A percentile compares a stretch with the other conserved stretches of the same genome.
phyloP scores from a whole-genome alignment of 106 monocot species.

The Dioscorea dumetorum region DNA sequence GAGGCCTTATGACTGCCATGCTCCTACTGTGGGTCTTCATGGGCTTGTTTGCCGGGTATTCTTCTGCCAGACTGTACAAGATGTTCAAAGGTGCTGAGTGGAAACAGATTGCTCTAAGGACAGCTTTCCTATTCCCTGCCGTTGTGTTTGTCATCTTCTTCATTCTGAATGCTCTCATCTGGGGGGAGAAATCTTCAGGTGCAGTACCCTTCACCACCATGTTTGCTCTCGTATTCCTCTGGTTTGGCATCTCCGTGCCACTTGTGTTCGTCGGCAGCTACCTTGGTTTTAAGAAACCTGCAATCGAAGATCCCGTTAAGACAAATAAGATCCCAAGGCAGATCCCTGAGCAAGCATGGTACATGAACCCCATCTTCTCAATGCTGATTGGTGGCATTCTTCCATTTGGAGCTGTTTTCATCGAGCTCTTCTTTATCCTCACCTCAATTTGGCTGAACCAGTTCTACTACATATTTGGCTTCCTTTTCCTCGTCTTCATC shows the following conservation, averaged over 20 bases:
- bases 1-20: constrained; percentile 44
- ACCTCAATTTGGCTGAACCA: constrained; percentile 46
- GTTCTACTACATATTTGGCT: constrained; percentile 48
- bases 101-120: constrained; percentile 33
- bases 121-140: constrained; percentile 32
- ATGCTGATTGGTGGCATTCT: constrained; percentile 45
- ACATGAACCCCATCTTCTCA: constrained; percentile 39
- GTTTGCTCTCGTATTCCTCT: constrained; percentile 41
- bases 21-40: constrained; percentile 43
- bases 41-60: constrained; percentile 37
- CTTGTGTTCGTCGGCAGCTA: constrained; percentile 38
- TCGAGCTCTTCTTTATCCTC: constrained; percentile 42
- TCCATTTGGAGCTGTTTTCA: constrained; percentile 46
- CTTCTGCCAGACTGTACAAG: constrained; percentile 31
- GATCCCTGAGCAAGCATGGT: constrained; percentile 48
- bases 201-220: constrained; percentile 50
- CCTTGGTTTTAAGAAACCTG: constrained; percentile 37
- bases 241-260: constrained; percentile 47
- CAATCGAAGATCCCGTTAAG: constrained; percentile 35
- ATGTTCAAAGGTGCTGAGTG: constrained; percentile 44
- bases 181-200: constrained; percentile 42
- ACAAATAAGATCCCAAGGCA: constrained; percentile 45
- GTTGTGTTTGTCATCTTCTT: constrained; percentile 31
- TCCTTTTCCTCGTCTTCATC: constrained; percentile 43
- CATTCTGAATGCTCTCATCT: constrained; percentile 34